Evolutionary conservation across 2,329 filamentous ascomycete genomes (phyloP), one percentile per base, ranked within the genome.

Genomic region (Ophiocordyceps sinensis): DNA sequence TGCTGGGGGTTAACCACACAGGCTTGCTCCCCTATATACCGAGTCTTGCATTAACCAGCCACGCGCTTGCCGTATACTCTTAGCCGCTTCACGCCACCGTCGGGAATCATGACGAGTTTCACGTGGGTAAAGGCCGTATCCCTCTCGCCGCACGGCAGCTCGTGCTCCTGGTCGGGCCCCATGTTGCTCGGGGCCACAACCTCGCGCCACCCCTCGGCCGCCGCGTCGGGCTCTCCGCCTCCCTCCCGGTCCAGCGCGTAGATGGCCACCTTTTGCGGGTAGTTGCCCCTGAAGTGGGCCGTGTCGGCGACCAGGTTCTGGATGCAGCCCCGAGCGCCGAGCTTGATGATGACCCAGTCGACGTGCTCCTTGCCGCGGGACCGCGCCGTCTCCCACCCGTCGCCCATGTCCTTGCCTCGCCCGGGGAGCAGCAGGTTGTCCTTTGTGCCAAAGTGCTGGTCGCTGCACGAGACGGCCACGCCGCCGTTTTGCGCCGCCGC

Each of bases 21-120:
- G 23, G 9, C 23, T 6, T 26, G 3, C 23, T 26, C 23, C 6
- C 6, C 23, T 26, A 9, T 5, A 9, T 26, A 26, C 19, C 19
- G 6, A 26, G 23, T 26, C 9, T 6, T 6, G 9, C 23, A 26
- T 26, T 26, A 9, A 7, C 23, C 23, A 26, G 29, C 30, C 15
- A 28, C 8, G 40, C 60, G 53, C 49, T 52, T 61, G 19, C 60
- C 60, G 52, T 60, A 60, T 30, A 53, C 58, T 41, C 86, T 75
- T 49, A 95, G 73, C 48, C 88, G 70, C 75, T 94, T 94, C 3
- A 95, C 83, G 21, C 89, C 88, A 29, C 89, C 88, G 60, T 96
- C 88, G 0, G 89, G 89, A 50, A 94, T 85, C 57, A 95, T 91
- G 29, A 85, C 83, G 57, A 96, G 68, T 71, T 94, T 95, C 19